Evolutionary conservation across 768 basidiomycete species (phyloP), one percentile per base, ranked within the genome.

Genomic region (Artomyces pyxidatus): DNA sequence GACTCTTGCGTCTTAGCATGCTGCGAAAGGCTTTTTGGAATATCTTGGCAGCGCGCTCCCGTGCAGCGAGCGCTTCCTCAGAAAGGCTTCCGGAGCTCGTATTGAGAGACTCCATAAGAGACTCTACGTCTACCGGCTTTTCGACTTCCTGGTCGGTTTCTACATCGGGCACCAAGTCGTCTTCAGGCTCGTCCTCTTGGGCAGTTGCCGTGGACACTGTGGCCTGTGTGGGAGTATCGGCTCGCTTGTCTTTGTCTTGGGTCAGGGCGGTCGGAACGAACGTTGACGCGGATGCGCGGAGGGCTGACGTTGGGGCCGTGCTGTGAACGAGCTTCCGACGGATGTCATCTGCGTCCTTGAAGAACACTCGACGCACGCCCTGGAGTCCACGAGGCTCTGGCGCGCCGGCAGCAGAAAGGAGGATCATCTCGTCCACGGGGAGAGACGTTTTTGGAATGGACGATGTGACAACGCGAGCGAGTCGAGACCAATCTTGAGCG

Each of bases 371-470:
- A 21, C 42, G 37, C 6, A 44, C 41, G 1, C 45, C 45, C 25
- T 39, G 28, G 21, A 46, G 38, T 21, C 6, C 12, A 9, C 3
- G n/a, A 4, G 3, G 19, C 3, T 35, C 2, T 1, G 3, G 14
- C 28, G n/a, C 40, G 12, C 6, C 39, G 41, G 37, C 50, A 6
- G 52, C 21, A 11, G 32, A 14, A 11, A 54, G 42, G 16, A 14
- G 25, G n/a, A 54, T 25, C 46, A 54, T 54, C 37, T 52, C 50
- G 19, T 54, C 53, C 5, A 54, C 40, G 4, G 41, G 14, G 3
- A 35, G 37, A n/a, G n/a, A n/a, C 6, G 53, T 44, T 35, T 35
- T 12, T n/a, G 41, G 10, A 35, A 54, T 43, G 2, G 53, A 54
- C 16, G 45, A 32, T 6, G 53, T 38, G 6, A 47, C 48, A 8